These are phyloP conservation scores for Zygosaccharomyces kombuchaensis DNA, from an alignment of 805 yeast genomes.

Conservation along the genomic window DNA sequence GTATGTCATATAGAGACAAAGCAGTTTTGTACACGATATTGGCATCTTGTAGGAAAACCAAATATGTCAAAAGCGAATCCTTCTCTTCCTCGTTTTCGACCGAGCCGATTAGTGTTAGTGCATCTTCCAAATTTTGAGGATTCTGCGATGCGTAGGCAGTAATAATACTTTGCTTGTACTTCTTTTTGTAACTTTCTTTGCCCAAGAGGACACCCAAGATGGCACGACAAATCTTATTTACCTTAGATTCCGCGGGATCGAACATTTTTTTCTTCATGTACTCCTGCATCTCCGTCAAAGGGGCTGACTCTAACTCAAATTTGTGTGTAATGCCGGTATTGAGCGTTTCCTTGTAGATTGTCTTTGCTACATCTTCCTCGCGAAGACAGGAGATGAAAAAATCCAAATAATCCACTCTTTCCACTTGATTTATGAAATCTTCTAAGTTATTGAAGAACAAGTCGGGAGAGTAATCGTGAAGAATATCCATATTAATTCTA, in stretches of 20 bases:
- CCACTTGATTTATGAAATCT: slow-evolving; percentile 64
- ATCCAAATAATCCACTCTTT: slow-evolving; percentile 71
- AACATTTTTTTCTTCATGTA: slow-evolving; percentile 39
- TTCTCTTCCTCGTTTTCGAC: slow-evolving; percentile 46
- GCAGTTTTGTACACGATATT: slow-evolving; percentile 76
- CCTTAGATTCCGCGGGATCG: slow-evolving; percentile 48
- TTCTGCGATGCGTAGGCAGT: slow-evolving; percentile 90
- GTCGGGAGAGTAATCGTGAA: slow-evolving; percentile 81
- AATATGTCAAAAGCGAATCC: slow-evolving; percentile 69
- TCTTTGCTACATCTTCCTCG: slow-evolving; percentile 77
- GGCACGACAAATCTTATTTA: slow-evolving; percentile 73
- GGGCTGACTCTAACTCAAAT: slow-evolving; percentile 30
- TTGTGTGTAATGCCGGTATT: slow-evolving; percentile 27
- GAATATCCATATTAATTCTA: slow-evolving; percentile 82
- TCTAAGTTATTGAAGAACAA: slow-evolving; percentile 61
- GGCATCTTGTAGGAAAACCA: slow-evolving; percentile 88
- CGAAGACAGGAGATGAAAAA: slow-evolving; percentile 79
- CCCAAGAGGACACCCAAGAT: slow-evolving; percentile 51
- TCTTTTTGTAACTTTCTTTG: slow-evolving; percentile 46
- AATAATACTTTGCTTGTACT: slow-evolving; percentile 69
- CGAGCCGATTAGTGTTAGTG: slow-evolving; percentile 58
- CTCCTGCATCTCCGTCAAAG: slow-evolving; percentile 38
- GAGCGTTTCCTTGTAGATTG: slow-evolving; percentile 77
- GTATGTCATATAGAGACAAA: slow-evolving; percentile 75
- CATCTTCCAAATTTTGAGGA: slow-evolving; percentile 80